Evolutionary conservation across 1,284 basidiomycete genomes (phyloP), one percentile per base, ranked within the genome.

Genomic region (Leccinum glutinopallens): DNA sequence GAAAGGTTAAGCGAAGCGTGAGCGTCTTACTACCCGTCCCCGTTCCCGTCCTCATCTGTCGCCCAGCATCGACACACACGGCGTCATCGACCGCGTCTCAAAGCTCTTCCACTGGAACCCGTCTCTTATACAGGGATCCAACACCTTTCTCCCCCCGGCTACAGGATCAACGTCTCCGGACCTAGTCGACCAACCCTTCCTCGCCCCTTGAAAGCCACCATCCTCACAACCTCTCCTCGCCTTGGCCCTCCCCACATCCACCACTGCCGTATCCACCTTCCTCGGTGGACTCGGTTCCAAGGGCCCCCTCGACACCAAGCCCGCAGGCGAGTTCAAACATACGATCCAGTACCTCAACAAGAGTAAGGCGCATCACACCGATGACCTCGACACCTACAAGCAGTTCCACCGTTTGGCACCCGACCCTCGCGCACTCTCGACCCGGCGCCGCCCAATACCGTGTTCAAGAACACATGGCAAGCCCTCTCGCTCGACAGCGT

Each of bases 311-410:
- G 81, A 82, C 68, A 78, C 79, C 66, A 80, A 83, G 63, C 81
- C 82, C 5, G 75, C 81, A 4, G 84, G 81, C 62, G 96, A 98
- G 76, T 98, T 99, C 83, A 96, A 98, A 77, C 95, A 97, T 75
- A 97, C 97, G 25, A 98, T 99, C 71, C 91, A 94, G 72, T 99
- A 96, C 76, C 89, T 99, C 71, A 98, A 98, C 85, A 97, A 96
- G 84, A 99, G 99, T 83, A 99, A 99, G 82, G 90, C 90, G 57
- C 89, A 96, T 58, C 99, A 93, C 79, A 82, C 88, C n/a, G 89
- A 92, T 67, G 95, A 98, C 69, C 90, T 92, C 25, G 94, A 97
- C 72, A 97, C 92, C 55, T 99, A 99, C 84, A 98, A 98, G 80
- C 91, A 95, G 74, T 99, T 99, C 80, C 82, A 33, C 32, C 32